phyloP scores from a whole-genome alignment of 768 basidiomycete species.

The Hygrophorus russula region DNA sequence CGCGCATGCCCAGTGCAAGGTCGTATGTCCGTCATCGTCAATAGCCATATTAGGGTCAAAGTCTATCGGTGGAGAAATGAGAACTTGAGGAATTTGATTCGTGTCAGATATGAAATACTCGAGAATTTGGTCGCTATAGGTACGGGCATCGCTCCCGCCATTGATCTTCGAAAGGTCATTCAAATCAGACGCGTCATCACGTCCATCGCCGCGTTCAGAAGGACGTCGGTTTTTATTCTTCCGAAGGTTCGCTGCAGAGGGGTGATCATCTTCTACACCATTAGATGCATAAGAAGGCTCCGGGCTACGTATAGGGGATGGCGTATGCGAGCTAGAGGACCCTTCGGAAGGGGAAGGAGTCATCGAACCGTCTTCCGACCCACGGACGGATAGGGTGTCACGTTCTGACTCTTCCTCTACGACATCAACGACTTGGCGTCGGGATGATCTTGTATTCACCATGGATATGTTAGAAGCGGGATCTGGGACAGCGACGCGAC shows the following conservation, averaged over 20 bases:
- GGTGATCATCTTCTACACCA: constrained; percentile 27
- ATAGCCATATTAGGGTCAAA: constrained; percentile 95
- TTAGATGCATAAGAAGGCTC: constrained; percentile 34
- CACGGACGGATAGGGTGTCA: constrained; percentile 55
- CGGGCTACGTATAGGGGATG: constrained; percentile 71
- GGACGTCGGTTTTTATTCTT: constrained; percentile 39
- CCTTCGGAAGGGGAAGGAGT: constrained; percentile 81
- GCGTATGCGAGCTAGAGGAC: constrained; percentile 84
- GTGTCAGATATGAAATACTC: constrained; percentile 99
- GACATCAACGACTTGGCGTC: constrained; percentile 36
- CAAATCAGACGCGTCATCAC: constrained; percentile 31
- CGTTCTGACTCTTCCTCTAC: constrained; percentile 49
- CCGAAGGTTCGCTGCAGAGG: constrained; percentile 21
- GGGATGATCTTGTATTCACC: constrained; percentile 50
- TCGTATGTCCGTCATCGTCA: constrained; percentile 96
- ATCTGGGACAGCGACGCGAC: constrained; percentile 31
- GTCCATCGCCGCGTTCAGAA: constrained; percentile 31
- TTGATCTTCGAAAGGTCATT: constrained; percentile 28
- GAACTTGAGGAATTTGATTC: constrained; percentile 76
- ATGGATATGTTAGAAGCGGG: constrained; percentile 20
- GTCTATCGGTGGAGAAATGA: constrained; percentile 80
- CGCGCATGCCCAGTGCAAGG: constrained; percentile 97
- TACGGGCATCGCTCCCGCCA: constrained; percentile 40
- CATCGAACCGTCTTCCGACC: constrained; percentile 83
- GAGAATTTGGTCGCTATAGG: constrained; percentile 92